Evolutionary conservation across 257 asterid genomes (phyloP).

Genomic region (Haberlea rhodopensis): DNA sequence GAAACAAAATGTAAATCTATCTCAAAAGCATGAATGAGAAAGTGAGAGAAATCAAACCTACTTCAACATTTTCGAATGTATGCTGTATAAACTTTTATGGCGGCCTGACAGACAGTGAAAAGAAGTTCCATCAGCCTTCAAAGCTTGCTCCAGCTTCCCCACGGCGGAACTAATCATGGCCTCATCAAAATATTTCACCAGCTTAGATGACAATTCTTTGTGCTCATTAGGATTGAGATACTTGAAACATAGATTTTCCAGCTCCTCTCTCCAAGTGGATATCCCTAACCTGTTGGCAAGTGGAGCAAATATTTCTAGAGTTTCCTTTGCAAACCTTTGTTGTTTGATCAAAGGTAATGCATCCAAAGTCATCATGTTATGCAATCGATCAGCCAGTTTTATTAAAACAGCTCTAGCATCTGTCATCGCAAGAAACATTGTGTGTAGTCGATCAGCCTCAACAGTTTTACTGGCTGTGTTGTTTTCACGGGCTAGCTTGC

Average conservation of each 20-base stretch:
- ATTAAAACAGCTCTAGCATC: slow-evolving; percentile 95
- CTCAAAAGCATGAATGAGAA: neutral
- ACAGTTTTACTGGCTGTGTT: slow-evolving; percentile 81
- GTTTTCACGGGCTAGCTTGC: slow-evolving; percentile 97
- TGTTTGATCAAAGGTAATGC: slow-evolving; percentile 70
- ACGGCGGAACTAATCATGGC: slow-evolving; percentile 59
- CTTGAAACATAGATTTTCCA: slow-evolving; percentile 83
- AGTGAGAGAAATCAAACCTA: slow-evolving; percentile 33
- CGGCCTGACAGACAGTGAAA: slow-evolving; percentile 72
- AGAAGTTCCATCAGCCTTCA: slow-evolving; percentile 51
- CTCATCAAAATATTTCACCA: slow-evolving; percentile 59
- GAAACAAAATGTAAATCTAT: neutral
- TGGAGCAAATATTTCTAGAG: slow-evolving; percentile 91
- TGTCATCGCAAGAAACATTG: slow-evolving; percentile 99
- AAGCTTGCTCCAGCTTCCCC: slow-evolving; percentile 68
- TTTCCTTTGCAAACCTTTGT: slow-evolving; percentile 92
- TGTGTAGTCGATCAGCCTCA: slow-evolving; percentile 93
- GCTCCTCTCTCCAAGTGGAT: slow-evolving; percentile 88
- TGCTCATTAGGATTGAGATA: slow-evolving; percentile 72
- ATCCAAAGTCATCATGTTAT: slow-evolving; percentile 91
- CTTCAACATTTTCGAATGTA: slow-evolving; percentile 85
- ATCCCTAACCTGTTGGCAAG: slow-evolving; percentile 92
- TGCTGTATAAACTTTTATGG: slow-evolving; percentile 90
- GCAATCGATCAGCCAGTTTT: slow-evolving; percentile 95
- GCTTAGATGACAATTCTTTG: slow-evolving; percentile 67